phyloP scores from a whole-genome alignment of 2,329 filamentous ascomycete genomes.

The Cordyceps tenuipes region DNA sequence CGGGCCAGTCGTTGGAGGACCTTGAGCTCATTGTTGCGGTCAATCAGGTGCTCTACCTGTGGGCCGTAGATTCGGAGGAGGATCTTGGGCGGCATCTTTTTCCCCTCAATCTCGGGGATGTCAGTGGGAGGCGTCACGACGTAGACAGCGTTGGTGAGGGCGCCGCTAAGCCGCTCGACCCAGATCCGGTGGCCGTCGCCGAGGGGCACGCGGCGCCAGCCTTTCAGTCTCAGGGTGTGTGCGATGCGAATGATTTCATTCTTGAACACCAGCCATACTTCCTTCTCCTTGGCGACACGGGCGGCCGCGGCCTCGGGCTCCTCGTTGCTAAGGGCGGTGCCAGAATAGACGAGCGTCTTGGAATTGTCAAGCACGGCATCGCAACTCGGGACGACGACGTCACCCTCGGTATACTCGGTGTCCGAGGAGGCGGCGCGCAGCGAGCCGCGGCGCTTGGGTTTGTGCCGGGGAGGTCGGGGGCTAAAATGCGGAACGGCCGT shows the following conservation, averaged over 20 bases:
- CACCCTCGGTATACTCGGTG: conserved; percentile 76
- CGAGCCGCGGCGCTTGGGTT: conserved; percentile 30
- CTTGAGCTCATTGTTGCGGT: conserved; percentile 79
- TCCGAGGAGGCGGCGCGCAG: conserved; percentile 61
- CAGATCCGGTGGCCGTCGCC: conserved; percentile 60
- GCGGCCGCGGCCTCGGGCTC: conserved; percentile 28
- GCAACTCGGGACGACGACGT: conserved; percentile 73
- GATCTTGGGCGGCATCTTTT: conserved; percentile 55
- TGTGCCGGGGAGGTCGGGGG: conserved; percentile 31
- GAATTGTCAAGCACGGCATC: conserved; percentile 83
- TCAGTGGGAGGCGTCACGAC: conserved; percentile 76
- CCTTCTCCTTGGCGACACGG: conserved; percentile 56
- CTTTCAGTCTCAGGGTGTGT: conserved; percentile 82
- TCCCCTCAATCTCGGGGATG: conserved; percentile 34
- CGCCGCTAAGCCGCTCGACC: conserved; percentile 76
- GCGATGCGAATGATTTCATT: conserved; percentile 81
- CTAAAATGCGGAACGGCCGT: conserved; percentile 35
- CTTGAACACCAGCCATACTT: conserved; percentile 82
- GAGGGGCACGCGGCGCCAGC: conserved; percentile 77
- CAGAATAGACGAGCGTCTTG: conserved; percentile 72
- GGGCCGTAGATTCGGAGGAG: conserved; percentile 89
- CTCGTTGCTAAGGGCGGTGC: conserved; percentile 34
- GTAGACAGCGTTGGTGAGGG: conserved; percentile 93
- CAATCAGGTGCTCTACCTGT: conserved; percentile 91
- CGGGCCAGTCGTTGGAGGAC: conserved; percentile 79